A percentile compares a stretch with the other conserved stretches of the same genome.
Conservation (phyloP, 2,329 filamentous ascomycete genomes). For the Chaetomiaceae sp. region DNA sequence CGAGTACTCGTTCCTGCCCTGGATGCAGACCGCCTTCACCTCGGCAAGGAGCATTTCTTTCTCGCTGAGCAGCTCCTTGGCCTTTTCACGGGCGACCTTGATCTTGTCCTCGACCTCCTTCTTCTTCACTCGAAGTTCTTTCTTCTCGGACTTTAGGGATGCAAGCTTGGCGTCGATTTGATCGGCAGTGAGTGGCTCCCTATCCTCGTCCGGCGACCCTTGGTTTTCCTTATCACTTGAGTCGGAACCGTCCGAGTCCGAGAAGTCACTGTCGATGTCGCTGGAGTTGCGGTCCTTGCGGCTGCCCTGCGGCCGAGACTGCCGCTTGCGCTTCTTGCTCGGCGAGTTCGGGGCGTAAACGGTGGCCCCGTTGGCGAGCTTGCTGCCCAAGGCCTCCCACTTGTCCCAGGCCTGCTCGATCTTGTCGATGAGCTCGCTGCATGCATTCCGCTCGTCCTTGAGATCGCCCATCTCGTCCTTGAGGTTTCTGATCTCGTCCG, state of each 20-base stretch:
- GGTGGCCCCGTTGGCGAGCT: conserved; percentile 18
- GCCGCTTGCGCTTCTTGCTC: conserved; percentile 26
- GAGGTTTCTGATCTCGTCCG: neutral
- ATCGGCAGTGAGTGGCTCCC: conserved; percentile 17
- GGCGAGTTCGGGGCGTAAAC: conserved; percentile 22
- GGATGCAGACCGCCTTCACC: conserved; percentile 44
- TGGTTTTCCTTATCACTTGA: conserved; percentile 25
- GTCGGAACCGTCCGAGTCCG: conserved; percentile 15
- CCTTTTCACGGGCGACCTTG: conserved; percentile 11
- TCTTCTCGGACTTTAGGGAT: conserved; percentile 27
- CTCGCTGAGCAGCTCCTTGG: conserved; percentile 28
- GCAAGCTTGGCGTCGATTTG: conserved; percentile 31
- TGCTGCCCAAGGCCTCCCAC: conserved; percentile 23
- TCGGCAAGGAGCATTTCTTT: conserved; percentile 23
- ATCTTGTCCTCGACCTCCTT: conserved; percentile 18
- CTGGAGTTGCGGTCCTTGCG: conserved; percentile 17
- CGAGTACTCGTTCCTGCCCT: conserved; percentile 54
- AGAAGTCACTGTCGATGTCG: conserved; percentile 17
- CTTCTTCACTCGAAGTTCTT: conserved; percentile 18
- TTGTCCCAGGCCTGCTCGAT: conserved; percentile 21
- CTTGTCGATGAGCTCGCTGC: conserved; percentile 22
- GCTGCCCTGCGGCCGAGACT: conserved; percentile 13
- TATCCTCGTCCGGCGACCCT: neutral
- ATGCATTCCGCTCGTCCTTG: conserved; percentile 31
- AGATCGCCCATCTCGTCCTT: conserved; percentile 27